Evolutionary conservation across 495 filamentous ascomycete species (phyloP).

Genomic region (Penicillium arizonense): DNA sequence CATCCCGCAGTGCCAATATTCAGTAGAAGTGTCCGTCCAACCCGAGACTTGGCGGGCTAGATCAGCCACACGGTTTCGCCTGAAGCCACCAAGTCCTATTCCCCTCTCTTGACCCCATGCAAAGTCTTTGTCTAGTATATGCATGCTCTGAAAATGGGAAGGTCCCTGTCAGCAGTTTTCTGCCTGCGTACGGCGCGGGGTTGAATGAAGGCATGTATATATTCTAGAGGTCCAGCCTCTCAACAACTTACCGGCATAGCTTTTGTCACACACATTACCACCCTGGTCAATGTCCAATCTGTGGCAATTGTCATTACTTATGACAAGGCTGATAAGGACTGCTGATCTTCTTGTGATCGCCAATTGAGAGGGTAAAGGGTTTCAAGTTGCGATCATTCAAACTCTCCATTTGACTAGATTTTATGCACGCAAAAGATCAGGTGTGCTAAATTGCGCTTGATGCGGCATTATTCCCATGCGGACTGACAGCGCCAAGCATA

Average conservation of each 20-base stretch:
- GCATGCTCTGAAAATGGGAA: neutral
- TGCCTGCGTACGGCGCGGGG: neutral
- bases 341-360: neutral
- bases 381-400: neutral
- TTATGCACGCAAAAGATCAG: slow-evolving; percentile 3
- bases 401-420: neutral
- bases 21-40: slow-evolving; percentile 16
- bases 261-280: slow-evolving; percentile 1
- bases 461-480: neutral
- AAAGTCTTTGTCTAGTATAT: neutral
- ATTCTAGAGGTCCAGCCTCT: slow-evolving; percentile 9
- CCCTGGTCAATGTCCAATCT: neutral
- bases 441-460: neutral
- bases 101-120: slow-evolving; percentile 8
- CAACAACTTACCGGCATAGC: slow-evolving; percentile 3
- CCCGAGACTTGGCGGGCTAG: slow-evolving; percentile 27
- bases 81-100: slow-evolving; percentile 15
- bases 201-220: neutral
- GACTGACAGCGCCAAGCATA: neutral
- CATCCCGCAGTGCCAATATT: slow-evolving; percentile 5
- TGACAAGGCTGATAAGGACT: neutral
- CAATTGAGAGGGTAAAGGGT: neutral
- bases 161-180: neutral
- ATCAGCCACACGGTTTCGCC: slow-evolving; percentile 23
- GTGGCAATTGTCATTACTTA: neutral